A percentile compares a stretch with the other conserved stretches of the same genome.
Evolutionary conservation across 2,329 filamentous ascomycete species (phyloP).

Genomic region (Colletotrichum filicis): DNA sequence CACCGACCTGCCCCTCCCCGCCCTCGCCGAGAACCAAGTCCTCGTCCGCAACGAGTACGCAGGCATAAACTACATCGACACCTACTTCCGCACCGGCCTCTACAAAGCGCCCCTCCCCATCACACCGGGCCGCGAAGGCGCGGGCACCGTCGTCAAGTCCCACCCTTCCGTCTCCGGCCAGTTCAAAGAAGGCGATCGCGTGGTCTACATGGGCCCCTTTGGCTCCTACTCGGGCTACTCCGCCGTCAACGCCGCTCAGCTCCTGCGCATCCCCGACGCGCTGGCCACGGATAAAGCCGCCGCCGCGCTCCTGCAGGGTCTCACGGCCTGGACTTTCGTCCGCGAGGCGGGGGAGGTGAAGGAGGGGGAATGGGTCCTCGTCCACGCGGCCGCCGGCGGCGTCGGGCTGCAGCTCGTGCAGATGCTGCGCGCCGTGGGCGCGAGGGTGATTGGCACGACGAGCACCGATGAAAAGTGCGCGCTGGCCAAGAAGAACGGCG

Average conservation of each 20-base stretch:
- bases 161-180: conserved; percentile 61
- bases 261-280: conserved; percentile 71
- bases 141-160: conserved; percentile 74
- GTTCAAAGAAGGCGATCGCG: conserved; percentile 74
- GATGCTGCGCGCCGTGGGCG: conserved; percentile 77
- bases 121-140: conserved; percentile 82
- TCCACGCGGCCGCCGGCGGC: conserved; percentile 88
- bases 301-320: conserved; percentile 80
- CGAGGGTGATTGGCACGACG: conserved; percentile 83
- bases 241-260: conserved; percentile 61
- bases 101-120: conserved; percentile 80
- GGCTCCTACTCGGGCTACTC: conserved; percentile 68
- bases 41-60: conserved; percentile 84
- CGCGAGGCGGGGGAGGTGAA: conserved; percentile 81
- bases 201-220: conserved; percentile 72
- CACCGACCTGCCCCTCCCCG: conserved; percentile 77
- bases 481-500: conserved; percentile 76
- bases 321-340: conserved; percentile 84
- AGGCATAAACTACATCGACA: conserved; percentile 92
- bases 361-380: conserved; percentile 82
- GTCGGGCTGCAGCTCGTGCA: conserved; percentile 82
- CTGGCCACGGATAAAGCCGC: conserved; percentile 72
- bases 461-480: conserved; percentile 78
- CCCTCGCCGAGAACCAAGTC: conserved; percentile 74
- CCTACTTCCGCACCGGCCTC: conserved; percentile 87